Conservation (phyloP, 257 asterid genomes). For the Jasminum sambac region DNA sequence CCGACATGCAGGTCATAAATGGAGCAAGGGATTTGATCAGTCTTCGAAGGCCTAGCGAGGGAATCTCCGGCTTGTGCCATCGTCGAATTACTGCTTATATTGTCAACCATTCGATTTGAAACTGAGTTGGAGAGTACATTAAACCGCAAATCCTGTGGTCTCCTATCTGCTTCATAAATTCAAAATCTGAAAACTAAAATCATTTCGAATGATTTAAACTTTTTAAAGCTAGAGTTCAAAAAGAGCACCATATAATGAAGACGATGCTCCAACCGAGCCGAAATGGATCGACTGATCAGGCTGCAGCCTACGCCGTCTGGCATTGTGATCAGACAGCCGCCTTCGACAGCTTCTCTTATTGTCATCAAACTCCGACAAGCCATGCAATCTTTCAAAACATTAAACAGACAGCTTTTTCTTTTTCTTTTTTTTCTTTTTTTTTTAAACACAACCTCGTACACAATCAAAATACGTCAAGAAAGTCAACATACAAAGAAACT, state of each 20-base stretch:
- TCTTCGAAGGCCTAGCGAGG: conserved; percentile 25
- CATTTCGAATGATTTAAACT: no score
- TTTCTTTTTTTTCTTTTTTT: no score
- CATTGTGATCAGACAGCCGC: conserved; percentile 80
- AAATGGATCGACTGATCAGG: conserved; percentile 49
- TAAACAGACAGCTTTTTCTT: neutral
- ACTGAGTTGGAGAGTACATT: conserved; percentile 36
- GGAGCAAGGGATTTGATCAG: conserved; percentile 22
- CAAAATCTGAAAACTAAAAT: neutral
- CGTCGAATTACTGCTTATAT: conserved; percentile 2
- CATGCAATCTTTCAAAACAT: conserved; percentile 58
- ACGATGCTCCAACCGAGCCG: conserved; percentile 34
- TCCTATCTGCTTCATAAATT: conserved; percentile 30
- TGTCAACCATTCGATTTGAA: conserved; percentile 33
- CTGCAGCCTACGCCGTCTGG: conserved; percentile 71
- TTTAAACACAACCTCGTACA: neutral
- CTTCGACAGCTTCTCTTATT: conserved; percentile 78
- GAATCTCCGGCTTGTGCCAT: conserved; percentile 20
- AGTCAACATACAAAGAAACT: neutral
- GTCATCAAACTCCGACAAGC: conserved; percentile 70
- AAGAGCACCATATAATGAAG: conserved; percentile 47
- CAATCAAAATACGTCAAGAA: neutral
- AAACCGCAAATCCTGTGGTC: conserved; percentile 26
- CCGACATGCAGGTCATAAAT: conserved; percentile 27
- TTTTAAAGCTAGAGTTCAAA: neutral